Evolutionary conservation across 192 early-diverging fungal species (phyloP).

Genomic region (Thamnidium elegans): DNA sequence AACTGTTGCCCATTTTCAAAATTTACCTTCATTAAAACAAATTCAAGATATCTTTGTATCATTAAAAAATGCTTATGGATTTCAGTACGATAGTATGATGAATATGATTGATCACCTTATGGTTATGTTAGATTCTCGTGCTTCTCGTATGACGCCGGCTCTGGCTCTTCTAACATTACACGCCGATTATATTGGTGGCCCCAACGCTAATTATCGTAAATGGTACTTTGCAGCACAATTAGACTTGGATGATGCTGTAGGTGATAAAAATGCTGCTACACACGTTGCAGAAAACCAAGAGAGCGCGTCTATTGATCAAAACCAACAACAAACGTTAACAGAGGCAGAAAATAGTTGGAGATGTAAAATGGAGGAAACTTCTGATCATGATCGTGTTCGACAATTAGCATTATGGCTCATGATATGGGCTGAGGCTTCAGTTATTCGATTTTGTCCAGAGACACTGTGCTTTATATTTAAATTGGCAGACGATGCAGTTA

Average conservation of each 20-base stretch:
- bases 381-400: slow-evolving; percentile 64
- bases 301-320: neutral
- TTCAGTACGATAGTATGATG: slow-evolving; percentile 75
- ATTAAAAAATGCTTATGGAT: slow-evolving; percentile 68
- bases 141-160: slow-evolving; percentile 70
- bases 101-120: slow-evolving; percentile 76
- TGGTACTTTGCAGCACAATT: slow-evolving; percentile 82
- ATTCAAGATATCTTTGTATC: slow-evolving; percentile 72
- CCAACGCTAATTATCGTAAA: slow-evolving; percentile 79
- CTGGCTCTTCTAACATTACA: slow-evolving; percentile 73
- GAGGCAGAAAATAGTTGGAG: slow-evolving; percentile 63
- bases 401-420: slow-evolving; percentile 75
- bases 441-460: slow-evolving; percentile 71
- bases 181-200: slow-evolving; percentile 79
- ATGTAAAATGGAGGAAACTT: slow-evolving; percentile 65
- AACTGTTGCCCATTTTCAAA: slow-evolving; percentile 54
- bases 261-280: slow-evolving; percentile 28
- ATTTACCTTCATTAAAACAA: slow-evolving; percentile 61
- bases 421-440: slow-evolving; percentile 79
- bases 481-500: slow-evolving; percentile 62
- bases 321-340: slow-evolving; percentile 24
- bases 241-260: slow-evolving; percentile 53
- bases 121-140: slow-evolving; percentile 77
- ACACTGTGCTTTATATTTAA: slow-evolving; percentile 80
- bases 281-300: slow-evolving; percentile 7